These are phyloP conservation scores for Fagus crenata DNA, from an alignment of 306 rosid species.

Conservation along the genomic window DNA sequence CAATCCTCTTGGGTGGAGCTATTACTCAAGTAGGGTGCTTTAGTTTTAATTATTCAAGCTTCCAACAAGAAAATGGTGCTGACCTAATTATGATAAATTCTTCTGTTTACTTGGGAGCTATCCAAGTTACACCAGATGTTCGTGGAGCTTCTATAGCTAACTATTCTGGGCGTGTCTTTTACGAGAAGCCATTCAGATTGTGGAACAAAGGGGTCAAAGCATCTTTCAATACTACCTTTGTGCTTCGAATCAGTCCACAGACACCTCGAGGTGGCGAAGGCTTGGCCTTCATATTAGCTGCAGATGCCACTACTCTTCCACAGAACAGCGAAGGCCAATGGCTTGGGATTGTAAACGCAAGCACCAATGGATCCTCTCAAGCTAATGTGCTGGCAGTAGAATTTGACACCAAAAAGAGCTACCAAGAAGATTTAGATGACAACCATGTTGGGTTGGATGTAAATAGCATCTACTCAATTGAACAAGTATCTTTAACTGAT, in stretches of 20 bases:
- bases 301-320: constrained; percentile 27
- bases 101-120: constrained; percentile 16
- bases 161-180: constrained; percentile 41
- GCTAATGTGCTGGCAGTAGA: constrained; percentile 59
- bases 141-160: background rate
- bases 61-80: background rate
- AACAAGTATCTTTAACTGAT: constrained; percentile 29
- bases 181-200: constrained; percentile 26
- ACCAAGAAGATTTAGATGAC: constrained; percentile 42
- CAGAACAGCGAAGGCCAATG: constrained; percentile 35
- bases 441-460: constrained; percentile 70
- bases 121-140: constrained; percentile 47
- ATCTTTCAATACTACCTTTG: constrained; percentile 43
- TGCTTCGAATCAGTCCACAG: constrained; percentile 10
- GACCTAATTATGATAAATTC: constrained; percentile 6
- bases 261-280: constrained; percentile 48
- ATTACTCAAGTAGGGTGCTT: constrained; percentile 24
- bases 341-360: constrained; percentile 50
- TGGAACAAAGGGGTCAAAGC: constrained; percentile 33
- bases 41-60: constrained; percentile 37
- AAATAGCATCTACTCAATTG: constrained; percentile 49
- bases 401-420: constrained; percentile 65
- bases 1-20: constrained; percentile 20
- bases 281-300: constrained; percentile 43
- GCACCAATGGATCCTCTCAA: constrained; percentile 49